A percentile compares a stretch with the other conserved stretches of the same genome.
phyloP scores from a whole-genome alignment of 495 filamentous ascomycete genomes.

The Lophiostoma macrostomum region DNA sequence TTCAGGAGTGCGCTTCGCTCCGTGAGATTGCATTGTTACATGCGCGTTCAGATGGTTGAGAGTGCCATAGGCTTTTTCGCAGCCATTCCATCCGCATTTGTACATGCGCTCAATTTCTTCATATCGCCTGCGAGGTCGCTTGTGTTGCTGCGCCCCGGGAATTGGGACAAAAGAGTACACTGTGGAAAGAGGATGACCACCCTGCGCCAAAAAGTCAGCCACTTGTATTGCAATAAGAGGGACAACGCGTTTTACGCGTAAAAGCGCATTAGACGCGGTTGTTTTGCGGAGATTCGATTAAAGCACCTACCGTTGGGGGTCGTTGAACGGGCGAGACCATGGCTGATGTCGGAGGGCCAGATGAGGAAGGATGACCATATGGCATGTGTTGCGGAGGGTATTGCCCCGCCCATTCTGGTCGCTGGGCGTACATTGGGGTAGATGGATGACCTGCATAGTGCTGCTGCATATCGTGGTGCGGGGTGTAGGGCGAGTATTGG shows the following conservation, averaged over 20 bases:
- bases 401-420: slow-evolving; percentile 71
- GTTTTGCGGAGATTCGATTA: no score
- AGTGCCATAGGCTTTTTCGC: slow-evolving; percentile 96
- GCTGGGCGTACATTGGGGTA: slow-evolving; percentile 58
- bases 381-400: slow-evolving; percentile 67
- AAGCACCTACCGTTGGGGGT: slow-evolving; percentile 40
- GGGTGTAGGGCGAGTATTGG: slow-evolving; percentile 81
- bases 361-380: slow-evolving; percentile 59
- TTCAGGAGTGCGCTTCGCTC: slow-evolving; percentile 89
- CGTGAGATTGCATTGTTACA: slow-evolving; percentile 97
- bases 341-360: slow-evolving; percentile 36
- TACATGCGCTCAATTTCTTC: slow-evolving; percentile 99
- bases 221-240: background rate
- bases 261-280: no score
- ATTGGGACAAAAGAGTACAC: slow-evolving; percentile 99
- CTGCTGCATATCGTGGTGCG: slow-evolving; percentile 84
- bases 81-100: slow-evolving; percentile 97
- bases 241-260: no score
- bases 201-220: slow-evolving; percentile 29
- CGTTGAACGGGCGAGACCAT: slow-evolving; percentile 41
- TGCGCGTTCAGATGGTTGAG: slow-evolving; percentile 96
- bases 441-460: slow-evolving; percentile 53
- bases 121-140: slow-evolving; percentile 88
- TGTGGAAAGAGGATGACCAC: slow-evolving; percentile 51
- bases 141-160: slow-evolving; percentile 94